Evolutionary conservation across 306 rosid species (phyloP), one percentile per base, ranked within the genome.

Genomic region (Canavalia ensiformis): DNA sequence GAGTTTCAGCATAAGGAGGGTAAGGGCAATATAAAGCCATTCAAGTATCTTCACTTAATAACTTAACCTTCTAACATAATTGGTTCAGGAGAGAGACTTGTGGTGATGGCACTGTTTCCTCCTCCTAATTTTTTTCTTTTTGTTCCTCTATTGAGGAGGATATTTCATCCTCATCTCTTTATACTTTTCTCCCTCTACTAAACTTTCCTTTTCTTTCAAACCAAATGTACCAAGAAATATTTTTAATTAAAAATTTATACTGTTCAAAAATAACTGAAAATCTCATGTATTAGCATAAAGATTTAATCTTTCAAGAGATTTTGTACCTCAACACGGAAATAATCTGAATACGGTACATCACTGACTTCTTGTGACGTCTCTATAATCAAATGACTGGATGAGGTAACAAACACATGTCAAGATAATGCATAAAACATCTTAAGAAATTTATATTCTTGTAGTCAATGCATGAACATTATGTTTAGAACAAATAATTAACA

Each of bases 261-360:
- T 12, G 64, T 65, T 25, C 4, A 69, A 81, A 63, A 75, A 56
- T 57, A 18, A 82, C 42, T 35, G 47, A 46, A 75, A 78, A 78
- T 55, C 33, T 33, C 33, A n/a, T 67, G 25, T 18, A 18, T 18
- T 65, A 33, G 55, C 54, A 62, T 75, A 62, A 34, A 66, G 56
- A 65, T n/a, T 46, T 63, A 50, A 31, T 59, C 37, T 9, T n/a
- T 45, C 41, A 6, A 81, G 74, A 78, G 63, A 81, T 65, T n/a
- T n/a, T 30, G 78, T 91, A 95, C 99, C 99, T 93, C 94, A 72
- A 95, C 99, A 25, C 83, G 90, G 57, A 95, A 95, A 84, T 93
- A 95, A 86, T 95, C 99, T 79, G 89, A 80, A 64, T 92, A 95
- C 63, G 99, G 98, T 45, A 95, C 99, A 13, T 92, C 97, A 51